phyloP scores from a whole-genome alignment of 2,329 filamentous ascomycete species.

The Botrytis squamosa region DNA sequence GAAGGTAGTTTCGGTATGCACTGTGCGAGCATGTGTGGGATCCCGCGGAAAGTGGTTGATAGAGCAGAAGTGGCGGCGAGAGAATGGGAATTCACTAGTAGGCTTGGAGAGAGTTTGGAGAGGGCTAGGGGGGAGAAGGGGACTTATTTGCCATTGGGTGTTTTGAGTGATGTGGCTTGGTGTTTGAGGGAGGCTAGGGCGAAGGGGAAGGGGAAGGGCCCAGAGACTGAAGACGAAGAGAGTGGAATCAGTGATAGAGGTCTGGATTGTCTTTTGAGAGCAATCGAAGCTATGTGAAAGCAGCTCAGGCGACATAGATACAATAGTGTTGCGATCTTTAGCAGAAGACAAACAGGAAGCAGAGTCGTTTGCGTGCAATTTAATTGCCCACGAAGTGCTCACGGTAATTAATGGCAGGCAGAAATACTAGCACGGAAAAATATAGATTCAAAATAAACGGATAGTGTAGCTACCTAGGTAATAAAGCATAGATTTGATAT shows the following conservation, averaged over 20 bases:
- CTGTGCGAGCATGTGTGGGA: conserved; percentile 97
- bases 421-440: neutral
- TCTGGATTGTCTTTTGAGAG: conserved; percentile 58
- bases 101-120: conserved; percentile 70
- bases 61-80: conserved; percentile 83
- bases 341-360: neutral
- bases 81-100: conserved; percentile 93
- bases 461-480: neutral
- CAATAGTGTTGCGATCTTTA: neutral
- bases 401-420: neutral
- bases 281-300: conserved; percentile 56
- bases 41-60: conserved; percentile 77
- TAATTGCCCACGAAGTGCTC: conserved; percentile 8
- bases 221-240: conserved; percentile 40
- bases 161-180: conserved; percentile 84
- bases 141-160: conserved; percentile 78
- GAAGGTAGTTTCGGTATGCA: conserved; percentile 99
- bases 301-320: neutral
- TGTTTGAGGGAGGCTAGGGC: conserved; percentile 58
- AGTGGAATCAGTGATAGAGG: conserved; percentile 50
- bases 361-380: neutral
- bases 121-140: conserved; percentile 60
- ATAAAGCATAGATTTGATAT: too few species aligned
- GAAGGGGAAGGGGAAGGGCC: conserved; percentile 43
- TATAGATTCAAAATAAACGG: neutral